Conservation (phyloP, 768 basidiomycete genomes). For the Phaeolepiota aurea region DNA sequence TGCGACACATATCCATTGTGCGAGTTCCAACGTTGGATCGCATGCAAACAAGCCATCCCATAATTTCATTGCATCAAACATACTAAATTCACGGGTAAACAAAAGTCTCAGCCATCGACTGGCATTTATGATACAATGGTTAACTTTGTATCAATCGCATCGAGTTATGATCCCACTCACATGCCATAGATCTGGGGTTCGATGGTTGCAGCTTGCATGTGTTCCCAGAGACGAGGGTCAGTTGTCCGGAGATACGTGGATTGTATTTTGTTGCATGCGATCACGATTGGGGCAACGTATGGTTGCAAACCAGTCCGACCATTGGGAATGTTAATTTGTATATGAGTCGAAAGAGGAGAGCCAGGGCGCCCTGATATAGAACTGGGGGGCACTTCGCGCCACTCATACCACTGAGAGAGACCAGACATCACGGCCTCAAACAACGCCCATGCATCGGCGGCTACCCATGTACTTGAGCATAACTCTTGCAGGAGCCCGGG, state of each 20-base stretch:
- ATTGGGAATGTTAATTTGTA: constrained; percentile 34
- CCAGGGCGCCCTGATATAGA: constrained; percentile 2
- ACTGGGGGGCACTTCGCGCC: constrained; percentile 37
- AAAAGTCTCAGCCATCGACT: constrained; percentile 92
- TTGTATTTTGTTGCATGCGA: constrained; percentile 77
- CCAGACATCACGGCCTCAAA: constrained; percentile 76
- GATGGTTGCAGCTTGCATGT: constrained; percentile 71
- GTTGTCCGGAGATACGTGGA: constrained; percentile 60
- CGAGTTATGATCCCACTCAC: constrained; percentile 34
- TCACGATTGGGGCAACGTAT: constrained; percentile 79
- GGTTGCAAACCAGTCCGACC: constrained; percentile 46
- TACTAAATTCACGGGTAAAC: constrained; percentile 86
- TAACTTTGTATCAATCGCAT: constrained; percentile 5
- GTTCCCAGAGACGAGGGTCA: constrained; percentile 73
- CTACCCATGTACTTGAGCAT: constrained; percentile 61
- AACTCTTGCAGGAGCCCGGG: constrained; percentile 42
- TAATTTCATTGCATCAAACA: constrained; percentile 74
- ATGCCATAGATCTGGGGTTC: constrained; percentile 98
- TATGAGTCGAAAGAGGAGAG: constrained; percentile 33
- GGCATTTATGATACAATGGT: no score
- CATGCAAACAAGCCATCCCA: constrained; percentile 96
- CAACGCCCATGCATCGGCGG: constrained; percentile 83
- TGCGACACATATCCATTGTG: constrained; percentile 84
- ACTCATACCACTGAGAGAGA: constrained; percentile 73
- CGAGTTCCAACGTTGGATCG: constrained; percentile 69